phyloP scores from a whole-genome alignment of 352 stramenopile genomes.

The Bremia lactucae region DNA sequence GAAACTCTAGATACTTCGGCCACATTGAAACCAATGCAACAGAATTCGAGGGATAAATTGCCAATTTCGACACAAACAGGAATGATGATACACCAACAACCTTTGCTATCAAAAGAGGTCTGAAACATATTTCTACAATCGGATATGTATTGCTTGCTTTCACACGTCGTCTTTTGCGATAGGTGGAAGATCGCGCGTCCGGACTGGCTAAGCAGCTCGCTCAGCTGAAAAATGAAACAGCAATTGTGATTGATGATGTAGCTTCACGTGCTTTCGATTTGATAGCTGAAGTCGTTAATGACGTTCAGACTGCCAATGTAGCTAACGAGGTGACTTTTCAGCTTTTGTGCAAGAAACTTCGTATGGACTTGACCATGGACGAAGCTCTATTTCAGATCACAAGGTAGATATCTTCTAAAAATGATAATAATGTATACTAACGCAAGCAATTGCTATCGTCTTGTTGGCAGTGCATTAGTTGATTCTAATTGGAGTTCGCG shows the following conservation, averaged over 20 bases:
- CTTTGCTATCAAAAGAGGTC: slow-evolving; percentile 22
- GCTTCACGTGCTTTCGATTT: slow-evolving; percentile 21
- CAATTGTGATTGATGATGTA: slow-evolving; percentile 17
- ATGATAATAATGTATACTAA: background rate
- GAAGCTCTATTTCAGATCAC: slow-evolving; percentile 51
- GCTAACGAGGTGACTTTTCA: slow-evolving; percentile 45
- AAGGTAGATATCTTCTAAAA: slow-evolving; percentile 14
- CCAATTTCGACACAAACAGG: background rate
- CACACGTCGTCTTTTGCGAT: slow-evolving; percentile 1
- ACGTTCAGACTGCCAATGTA: slow-evolving; percentile 40
- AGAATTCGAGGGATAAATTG: slow-evolving; percentile 2
- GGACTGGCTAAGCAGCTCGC: slow-evolving; percentile 35
- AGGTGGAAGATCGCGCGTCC: slow-evolving; percentile 36
- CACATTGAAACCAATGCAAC: background rate
- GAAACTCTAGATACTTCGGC: background rate
- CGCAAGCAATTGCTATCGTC: background rate
- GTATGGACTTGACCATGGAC: slow-evolving; percentile 39
- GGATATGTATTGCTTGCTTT: background rate
- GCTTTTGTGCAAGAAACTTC: slow-evolving; percentile 31
- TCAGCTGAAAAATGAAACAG: slow-evolving; percentile 27
- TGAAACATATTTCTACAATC: background rate
- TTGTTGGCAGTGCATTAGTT: slow-evolving; percentile 29
- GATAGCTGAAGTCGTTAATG: slow-evolving; percentile 52
- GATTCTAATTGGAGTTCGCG: slow-evolving; percentile 61
- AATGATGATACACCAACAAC: slow-evolving; percentile 7